Percentiles rank a stretch among this genome's conserved stretches.
phyloP scores from a whole-genome alignment of 2,329 filamentous ascomycete genomes.

The Talaromyces albobiverticillius region DNA sequence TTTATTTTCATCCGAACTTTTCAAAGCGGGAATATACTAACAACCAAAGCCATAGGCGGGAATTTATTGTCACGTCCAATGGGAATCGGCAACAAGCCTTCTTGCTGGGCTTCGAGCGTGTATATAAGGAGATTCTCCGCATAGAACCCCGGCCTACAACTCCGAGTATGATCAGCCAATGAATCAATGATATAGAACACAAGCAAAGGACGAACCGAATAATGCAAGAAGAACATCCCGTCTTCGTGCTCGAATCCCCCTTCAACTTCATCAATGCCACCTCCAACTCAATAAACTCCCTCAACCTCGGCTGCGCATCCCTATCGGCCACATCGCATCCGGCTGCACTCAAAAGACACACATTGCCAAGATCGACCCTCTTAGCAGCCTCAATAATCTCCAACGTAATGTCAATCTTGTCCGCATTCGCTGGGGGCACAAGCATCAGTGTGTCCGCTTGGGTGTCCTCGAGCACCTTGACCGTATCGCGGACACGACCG shows the following conservation, averaged over 20 bases:
- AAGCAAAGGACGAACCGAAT: constrained; percentile 37
- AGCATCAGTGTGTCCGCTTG: constrained; percentile 50
- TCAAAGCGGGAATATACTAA: too few relatives aligned
- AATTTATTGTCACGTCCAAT: constrained; percentile 50
- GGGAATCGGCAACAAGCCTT: constrained; percentile 46
- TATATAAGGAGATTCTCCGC: constrained; percentile 53
- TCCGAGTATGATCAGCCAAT: too few relatives aligned
- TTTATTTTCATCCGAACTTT: too few relatives aligned
- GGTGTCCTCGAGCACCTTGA: constrained; percentile 39
- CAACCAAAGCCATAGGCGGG: constrained; percentile 49
- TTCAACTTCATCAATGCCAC: constrained; percentile 42
- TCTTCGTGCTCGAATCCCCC: constrained; percentile 37
- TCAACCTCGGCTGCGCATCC: constrained; percentile 47
- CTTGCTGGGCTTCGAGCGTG: constrained; percentile 44
- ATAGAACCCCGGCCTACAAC: constrained; percentile 48
- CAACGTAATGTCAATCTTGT: constrained; percentile 46
- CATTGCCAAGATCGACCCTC: constrained; percentile 45
- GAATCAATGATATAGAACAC: background rate
- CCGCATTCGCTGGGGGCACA: constrained; percentile 46
- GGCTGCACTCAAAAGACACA: constrained; percentile 48
- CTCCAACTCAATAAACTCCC: constrained; percentile 54
- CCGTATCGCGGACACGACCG: constrained; percentile 40
- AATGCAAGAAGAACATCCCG: constrained; percentile 46
- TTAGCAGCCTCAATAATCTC: constrained; percentile 49
- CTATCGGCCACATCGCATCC: constrained; percentile 52